Base-by-base conservation (phyloP, 2,329 filamentous ascomycete species). In the Monilinia laxa region DNA sequence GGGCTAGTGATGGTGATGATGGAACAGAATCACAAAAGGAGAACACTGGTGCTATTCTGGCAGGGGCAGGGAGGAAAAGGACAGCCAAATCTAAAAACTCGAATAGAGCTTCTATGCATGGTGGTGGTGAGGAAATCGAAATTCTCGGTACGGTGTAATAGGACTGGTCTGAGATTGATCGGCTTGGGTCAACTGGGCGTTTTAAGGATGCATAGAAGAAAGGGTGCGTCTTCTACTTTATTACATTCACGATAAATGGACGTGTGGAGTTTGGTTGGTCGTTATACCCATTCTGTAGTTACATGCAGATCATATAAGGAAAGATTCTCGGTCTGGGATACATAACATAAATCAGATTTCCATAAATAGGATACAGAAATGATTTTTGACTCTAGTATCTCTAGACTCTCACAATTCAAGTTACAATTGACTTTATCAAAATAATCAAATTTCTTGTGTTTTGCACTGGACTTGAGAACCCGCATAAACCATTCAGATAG, bases 41-140 rank as follows among this genome's bases (percentile, higher is more conserved):
- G 53, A 57, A 49, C 14, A 45, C 66, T 28, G 49, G 35, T 25
- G n/a, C 40, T 45, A 9, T 5, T 40, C 25, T 57, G 20, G n/a
- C 35, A 18, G 60, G 49, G 7, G 60, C 28, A 16, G 56, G 38
- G 12, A 68, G 49, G 52, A 71, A 68, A 35, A 73, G 71, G 57
- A 67, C 68, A 49, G 60, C 62, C 14, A 62, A 65, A 10, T 67
- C 68, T 6, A 74, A 71, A n/a, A 75, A 73, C 65, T 75, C 73
- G 66, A 75, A 74, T 69, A 74, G 64, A 73, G 71, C 65, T 25
- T 49, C 55, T 64, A 62, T 54, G 65, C 58, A 69, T 51, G 73
- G 67, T 28, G 75, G 73, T n/a, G 75, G 72, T 4, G 75, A 75
- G 35, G 71, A 73, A 47, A 69, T 75, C 7, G 72, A 75, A 65